phyloP scores from a whole-genome alignment of 2,329 filamentous ascomycete species.

The Cladosporium cucumerinum region DNA sequence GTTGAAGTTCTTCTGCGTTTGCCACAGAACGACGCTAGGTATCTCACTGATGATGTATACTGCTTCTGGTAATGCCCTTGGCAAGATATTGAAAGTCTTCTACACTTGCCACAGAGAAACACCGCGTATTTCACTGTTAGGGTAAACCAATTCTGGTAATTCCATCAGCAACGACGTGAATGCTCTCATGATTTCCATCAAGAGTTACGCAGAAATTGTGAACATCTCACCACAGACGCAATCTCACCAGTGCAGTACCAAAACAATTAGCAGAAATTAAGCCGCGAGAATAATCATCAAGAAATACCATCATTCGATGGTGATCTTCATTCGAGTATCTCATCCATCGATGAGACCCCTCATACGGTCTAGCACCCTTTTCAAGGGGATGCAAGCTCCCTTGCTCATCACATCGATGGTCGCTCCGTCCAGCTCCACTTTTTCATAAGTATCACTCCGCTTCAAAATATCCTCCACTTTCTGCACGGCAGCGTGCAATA shows the following conservation, averaged over 20 bases:
- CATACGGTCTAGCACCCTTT: conserved; percentile 5
- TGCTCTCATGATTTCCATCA: not conserved
- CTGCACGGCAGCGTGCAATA: conserved; percentile 45
- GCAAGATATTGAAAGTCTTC: not conserved
- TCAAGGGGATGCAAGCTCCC: conserved; percentile 40
- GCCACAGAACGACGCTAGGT: not conserved
- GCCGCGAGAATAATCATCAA: not conserved
- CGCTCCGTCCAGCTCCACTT: conserved; percentile 42
- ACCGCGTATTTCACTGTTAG: not conserved
- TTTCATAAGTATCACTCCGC: conserved; percentile 34
- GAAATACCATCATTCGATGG: not conserved
- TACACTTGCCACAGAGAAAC: not conserved
- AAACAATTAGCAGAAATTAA: not conserved
- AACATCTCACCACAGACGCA: not conserved
- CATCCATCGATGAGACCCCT: not conserved
- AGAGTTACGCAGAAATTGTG: not conserved
- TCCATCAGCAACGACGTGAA: not conserved
- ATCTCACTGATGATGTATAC: not conserved
- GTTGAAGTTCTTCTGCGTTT: not conserved
- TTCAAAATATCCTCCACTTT: conserved; percentile 42
- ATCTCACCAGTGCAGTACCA: not conserved
- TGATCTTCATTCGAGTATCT: not conserved
- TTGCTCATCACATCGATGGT: conserved; percentile 41
- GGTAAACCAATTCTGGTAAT: not conserved
- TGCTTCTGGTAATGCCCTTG: not conserved